phyloP scores from a whole-genome alignment of 345 rosid genomes.

The Moricandia moricandioides region DNA sequence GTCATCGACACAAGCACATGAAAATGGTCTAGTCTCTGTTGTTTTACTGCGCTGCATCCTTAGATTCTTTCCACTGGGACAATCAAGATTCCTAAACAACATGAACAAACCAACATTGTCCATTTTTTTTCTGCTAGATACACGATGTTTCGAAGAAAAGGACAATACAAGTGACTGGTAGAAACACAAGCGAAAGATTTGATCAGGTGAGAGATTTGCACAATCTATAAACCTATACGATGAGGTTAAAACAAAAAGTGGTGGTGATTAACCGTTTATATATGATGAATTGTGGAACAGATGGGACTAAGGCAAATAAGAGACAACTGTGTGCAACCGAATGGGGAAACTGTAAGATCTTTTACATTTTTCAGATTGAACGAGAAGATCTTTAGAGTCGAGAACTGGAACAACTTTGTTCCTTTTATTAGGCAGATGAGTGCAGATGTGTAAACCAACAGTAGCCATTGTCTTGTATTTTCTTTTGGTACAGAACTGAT shows the following conservation, averaged over 20 bases:
- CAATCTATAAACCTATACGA: not conserved
- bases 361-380: constrained; percentile 64
- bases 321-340: constrained; percentile 54
- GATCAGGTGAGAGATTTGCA: constrained; percentile 45
- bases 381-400: constrained; percentile 53
- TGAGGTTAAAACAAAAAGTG: constrained; percentile 1
- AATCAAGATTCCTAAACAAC: constrained; percentile 2
- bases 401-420: constrained; percentile 69
- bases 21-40: constrained; percentile 21
- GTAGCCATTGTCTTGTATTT: constrained; percentile 26
- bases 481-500: constrained; percentile 36
- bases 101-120: constrained; percentile 1
- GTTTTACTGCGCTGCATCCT: constrained; percentile 3
- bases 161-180: constrained; percentile 54
- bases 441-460: constrained; percentile 41
- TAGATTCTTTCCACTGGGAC: not conserved
- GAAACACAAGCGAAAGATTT: constrained; percentile 53
- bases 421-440: constrained; percentile 63
- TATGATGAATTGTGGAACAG: constrained; percentile 37
- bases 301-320: constrained; percentile 54
- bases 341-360: constrained; percentile 57
- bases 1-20: not conserved
- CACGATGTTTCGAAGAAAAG: constrained; percentile 45
- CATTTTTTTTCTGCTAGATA: constrained; percentile 40
- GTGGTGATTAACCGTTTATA: not conserved